These are phyloP conservation scores for Brassica hybrid DNA, from an alignment of 441 rosid species.

Conservation along the genomic window DNA sequence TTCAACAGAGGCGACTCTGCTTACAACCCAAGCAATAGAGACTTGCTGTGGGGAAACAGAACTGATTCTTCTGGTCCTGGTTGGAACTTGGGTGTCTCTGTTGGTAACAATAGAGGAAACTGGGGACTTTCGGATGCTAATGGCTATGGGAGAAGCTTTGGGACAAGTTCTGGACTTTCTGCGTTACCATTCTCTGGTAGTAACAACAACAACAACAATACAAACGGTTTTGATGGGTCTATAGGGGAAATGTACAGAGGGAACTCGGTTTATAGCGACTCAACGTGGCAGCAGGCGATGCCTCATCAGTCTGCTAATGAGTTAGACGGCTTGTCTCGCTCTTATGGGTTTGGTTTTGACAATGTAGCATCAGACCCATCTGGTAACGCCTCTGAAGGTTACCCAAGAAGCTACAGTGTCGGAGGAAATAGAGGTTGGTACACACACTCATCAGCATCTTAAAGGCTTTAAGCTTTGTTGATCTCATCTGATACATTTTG, in stretches of 20 bases:
- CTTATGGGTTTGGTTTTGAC: slow-evolving; percentile 56
- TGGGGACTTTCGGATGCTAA: slow-evolving; percentile 54
- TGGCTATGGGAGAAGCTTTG: slow-evolving; percentile 55
- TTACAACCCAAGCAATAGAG: slow-evolving; percentile 42
- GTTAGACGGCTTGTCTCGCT: slow-evolving; percentile 52
- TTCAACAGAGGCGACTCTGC: no score
- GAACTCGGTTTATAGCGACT: slow-evolving; percentile 56
- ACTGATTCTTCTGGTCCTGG: slow-evolving; percentile 47
- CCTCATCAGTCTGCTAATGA: slow-evolving; percentile 50
- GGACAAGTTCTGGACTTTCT: slow-evolving; percentile 45
- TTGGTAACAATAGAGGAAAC: slow-evolving; percentile 57
- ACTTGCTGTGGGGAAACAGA: slow-evolving; percentile 65
- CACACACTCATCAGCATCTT: slow-evolving; percentile 28
- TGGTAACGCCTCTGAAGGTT: slow-evolving; percentile 55
- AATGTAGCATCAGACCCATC: slow-evolving; percentile 57
- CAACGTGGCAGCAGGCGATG: slow-evolving; percentile 55
- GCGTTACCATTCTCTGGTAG: slow-evolving; percentile 54
- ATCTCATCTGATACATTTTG: slow-evolving; percentile 15
- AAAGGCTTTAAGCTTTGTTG: not conserved
- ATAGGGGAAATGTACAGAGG: slow-evolving; percentile 58
- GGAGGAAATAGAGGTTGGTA: slow-evolving; percentile 63
- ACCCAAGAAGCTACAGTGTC: slow-evolving; percentile 56
- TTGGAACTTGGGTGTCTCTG: slow-evolving; percentile 50
- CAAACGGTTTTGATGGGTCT: slow-evolving; percentile 58
- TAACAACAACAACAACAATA: slow-evolving; percentile 9